Base-by-base conservation (phyloP, 495 filamentous ascomycete species). In the Neurospora sp. region DNA sequence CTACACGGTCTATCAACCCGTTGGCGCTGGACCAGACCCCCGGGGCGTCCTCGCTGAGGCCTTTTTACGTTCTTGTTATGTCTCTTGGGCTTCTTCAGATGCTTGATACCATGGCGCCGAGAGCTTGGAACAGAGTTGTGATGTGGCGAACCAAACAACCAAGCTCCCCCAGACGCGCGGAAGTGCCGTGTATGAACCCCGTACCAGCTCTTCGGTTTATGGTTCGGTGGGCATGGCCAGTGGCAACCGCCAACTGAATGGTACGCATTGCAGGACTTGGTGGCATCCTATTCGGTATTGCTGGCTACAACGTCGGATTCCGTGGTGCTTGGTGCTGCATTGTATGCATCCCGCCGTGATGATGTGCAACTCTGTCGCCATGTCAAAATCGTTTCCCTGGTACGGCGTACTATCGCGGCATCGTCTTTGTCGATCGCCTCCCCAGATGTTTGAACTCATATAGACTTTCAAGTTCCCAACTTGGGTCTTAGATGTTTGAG, bases 281-380 rank as follows among this genome's bases (percentile, higher is more conserved):
- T 6, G 46, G n/a, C 46, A 54, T 54, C 46, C 9, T 54, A 23
- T 23, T 54, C n/a, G 46, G 10, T 12, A 48, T 23, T 48, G 9
- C n/a, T 48, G 54, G 54, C 23, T 62, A 31, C 54, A 12, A 62
- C 54, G 54, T 48, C n/a, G 44, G 44, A 48, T 23, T 23, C 44
- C n/a, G n/a, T 62, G 3, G 11, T 62, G 27, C 41, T 71, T 54
- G 41, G 41, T 35, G 0, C 70, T 62, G 12, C 54, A 35, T 62
- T 35, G 54, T 62, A 1, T 35, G 27, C 27, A 16, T 59, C 48
- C 12, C 48, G 8, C 54, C 48, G 69, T 73, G 69, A 72, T 75
- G 71, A n/a, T 73, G 72, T 71, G 66, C 46, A 71, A 12, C 39
- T 44, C 31, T 16, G 3, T 75, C 72, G 70, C 31, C 54, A 74